Evolutionary conservation across 148 eudicot species (phyloP).

Genomic region (Silene uniflora): DNA sequence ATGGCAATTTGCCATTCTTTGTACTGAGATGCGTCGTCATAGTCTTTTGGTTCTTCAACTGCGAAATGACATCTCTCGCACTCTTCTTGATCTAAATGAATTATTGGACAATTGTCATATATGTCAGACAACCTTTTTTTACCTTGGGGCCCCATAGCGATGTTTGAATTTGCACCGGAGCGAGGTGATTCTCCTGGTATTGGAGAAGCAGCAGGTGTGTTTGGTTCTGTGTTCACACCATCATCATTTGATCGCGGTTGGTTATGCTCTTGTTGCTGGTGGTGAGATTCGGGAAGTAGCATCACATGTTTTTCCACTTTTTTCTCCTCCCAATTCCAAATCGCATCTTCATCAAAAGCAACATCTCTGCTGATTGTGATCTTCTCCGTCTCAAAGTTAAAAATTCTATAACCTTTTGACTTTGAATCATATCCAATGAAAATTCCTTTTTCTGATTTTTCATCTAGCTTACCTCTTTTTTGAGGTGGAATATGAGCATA

Average conservation of each 20-base stretch:
- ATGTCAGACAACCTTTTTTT: too few relatives aligned
- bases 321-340: constrained; percentile 12
- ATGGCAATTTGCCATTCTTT: neutral
- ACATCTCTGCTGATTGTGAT: constrained; percentile 5
- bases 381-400: neutral
- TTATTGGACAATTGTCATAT: too few relatives aligned
- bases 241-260: neutral
- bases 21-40: neutral
- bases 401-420: constrained; percentile 20
- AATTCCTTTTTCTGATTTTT: constrained; percentile 6
- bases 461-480: constrained; percentile 11
- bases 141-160: too few relatives aligned
- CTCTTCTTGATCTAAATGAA: too few relatives aligned
- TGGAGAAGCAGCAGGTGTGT: neutral
- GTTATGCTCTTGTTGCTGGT: neutral
- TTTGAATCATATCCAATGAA: constrained; percentile 6
- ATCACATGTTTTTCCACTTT: neutral
- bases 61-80: too few relatives aligned
- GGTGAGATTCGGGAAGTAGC: neutral
- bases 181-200: neutral
- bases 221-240: neutral
- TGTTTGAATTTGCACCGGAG: too few relatives aligned
- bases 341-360: constrained; percentile 7
- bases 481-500: neutral
- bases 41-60: neutral